Base-by-base conservation (phyloP, 2,329 filamentous ascomycete species). In the Nigrospora oryzae region DNA sequence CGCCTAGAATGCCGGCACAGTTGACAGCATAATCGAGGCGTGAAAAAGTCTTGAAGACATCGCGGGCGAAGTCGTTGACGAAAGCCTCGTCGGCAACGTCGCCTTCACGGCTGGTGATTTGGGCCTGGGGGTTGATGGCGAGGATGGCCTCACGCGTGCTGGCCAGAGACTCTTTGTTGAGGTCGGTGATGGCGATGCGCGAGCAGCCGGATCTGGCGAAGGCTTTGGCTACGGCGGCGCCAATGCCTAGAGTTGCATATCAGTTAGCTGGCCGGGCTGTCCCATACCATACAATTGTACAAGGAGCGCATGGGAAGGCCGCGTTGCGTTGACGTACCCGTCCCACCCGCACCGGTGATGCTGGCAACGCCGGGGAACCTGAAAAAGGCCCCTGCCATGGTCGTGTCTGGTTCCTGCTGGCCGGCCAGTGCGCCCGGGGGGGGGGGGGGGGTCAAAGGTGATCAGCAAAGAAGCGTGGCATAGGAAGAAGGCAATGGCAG, bases 21-120 rank as follows among this genome's bases (percentile, higher is more conserved):
- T 74, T 75, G 7, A 79, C 71, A 0, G 68, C 69, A 53, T 80
- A 81, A 52, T 81, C 76, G 4, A 81, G 55, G 8, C 75, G 68
- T 0, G 58, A 57, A 46, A 75, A 74, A 1, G 46, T 49, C 1
- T 51, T 49, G 5, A 56, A 55, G 0, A 63, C 55, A 1, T 63
- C 57, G 33, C 50, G 55, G 17, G 59, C 58, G 15, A 74, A 64
- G 0, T 54, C 53, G 3, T 63, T 56, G 19, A 70, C 64, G 47
- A 72, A 77, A 0, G 42, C 42, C 38, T 73, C 68, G 19, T 73
- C 64, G 0, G 74, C 62, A 16, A 80, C 60, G 43, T 79, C 70
- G 7, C 74, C 74, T 1, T 65, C 53, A 11, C 49, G 50, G 2
- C 53, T 50, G 3, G 65, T 42, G 2, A 75, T 47, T 11, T 63